These are phyloP conservation scores for Beauveria brongniartii DNA, from an alignment of 2,329 filamentous ascomycete species.

Conservation along the genomic window DNA sequence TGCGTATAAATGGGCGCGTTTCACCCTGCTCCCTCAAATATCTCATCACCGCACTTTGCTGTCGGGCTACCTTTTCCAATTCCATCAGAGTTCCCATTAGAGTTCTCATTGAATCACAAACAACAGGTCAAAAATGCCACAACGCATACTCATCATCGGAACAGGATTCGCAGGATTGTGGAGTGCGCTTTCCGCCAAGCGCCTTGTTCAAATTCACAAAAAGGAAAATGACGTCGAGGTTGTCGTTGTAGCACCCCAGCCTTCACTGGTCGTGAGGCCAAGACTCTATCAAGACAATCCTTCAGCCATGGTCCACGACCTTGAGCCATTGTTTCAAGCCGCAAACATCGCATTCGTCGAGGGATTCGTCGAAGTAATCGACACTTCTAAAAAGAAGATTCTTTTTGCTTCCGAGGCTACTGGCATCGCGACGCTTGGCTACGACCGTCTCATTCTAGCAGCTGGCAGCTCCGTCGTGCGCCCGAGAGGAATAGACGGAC, in stretches of 20 bases:
- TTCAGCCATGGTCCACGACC: slow-evolving; percentile 17
- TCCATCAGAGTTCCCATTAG: neutral
- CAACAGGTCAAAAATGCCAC: neutral
- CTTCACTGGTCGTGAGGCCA: slow-evolving; percentile 24
- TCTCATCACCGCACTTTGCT: neutral
- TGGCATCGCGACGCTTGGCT: slow-evolving; percentile 16
- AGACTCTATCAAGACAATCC: slow-evolving; percentile 27
- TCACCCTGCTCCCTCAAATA: neutral
- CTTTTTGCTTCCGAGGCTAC: slow-evolving; percentile 1
- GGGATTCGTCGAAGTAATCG: slow-evolving; percentile 18
- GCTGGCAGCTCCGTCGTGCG: slow-evolving; percentile 26
- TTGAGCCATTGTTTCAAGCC: slow-evolving; percentile 19
- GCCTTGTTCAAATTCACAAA: slow-evolving; percentile 20
- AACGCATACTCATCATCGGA: slow-evolving; percentile 20
- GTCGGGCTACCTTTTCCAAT: neutral
- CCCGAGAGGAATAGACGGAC: slow-evolving; percentile 22
- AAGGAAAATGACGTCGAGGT: slow-evolving; percentile 20
- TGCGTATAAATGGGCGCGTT: neutral
- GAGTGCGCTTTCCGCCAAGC: slow-evolving; percentile 28
- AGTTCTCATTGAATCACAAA: too few species aligned
- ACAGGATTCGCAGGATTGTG: slow-evolving; percentile 29
- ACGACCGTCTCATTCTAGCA: slow-evolving; percentile 28
- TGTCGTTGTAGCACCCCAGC: slow-evolving; percentile 24
- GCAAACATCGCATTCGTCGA: slow-evolving; percentile 21
- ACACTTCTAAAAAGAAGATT: slow-evolving; percentile 15